Evolutionary conservation across 2,329 filamentous ascomycete species (phyloP).

Genomic region (Colletotrichum plurivorum): DNA sequence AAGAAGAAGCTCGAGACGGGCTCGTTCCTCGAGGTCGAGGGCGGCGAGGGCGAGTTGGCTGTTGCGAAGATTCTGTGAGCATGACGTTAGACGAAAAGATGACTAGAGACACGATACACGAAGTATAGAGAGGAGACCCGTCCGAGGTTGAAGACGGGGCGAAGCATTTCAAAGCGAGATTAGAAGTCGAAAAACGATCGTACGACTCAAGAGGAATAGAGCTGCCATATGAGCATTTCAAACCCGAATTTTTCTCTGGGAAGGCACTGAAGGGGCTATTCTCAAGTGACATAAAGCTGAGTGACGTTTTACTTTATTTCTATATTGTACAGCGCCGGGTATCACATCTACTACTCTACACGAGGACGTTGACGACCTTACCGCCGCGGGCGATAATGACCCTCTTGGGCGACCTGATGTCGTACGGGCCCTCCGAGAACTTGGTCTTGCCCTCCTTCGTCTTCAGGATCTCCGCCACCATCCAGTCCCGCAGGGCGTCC

Average conservation of each 20-base stretch:
- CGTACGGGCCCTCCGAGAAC: slow-evolving; percentile 61
- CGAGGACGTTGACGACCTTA: slow-evolving; percentile 81
- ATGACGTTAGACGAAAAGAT: slow-evolving; percentile 36
- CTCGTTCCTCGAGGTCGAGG: slow-evolving; percentile 66
- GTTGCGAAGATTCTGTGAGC: slow-evolving; percentile 65
- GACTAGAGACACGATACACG: slow-evolving; percentile 31
- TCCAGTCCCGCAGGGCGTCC: slow-evolving; percentile 69
- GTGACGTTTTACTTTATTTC: slow-evolving; percentile 8
- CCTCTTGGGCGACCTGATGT: slow-evolving; percentile 69
- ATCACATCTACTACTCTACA: slow-evolving; percentile 50
- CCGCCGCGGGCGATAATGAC: slow-evolving; percentile 77
- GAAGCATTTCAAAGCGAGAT: not conserved
- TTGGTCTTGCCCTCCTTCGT: slow-evolving; percentile 72
- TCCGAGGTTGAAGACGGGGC: not conserved
- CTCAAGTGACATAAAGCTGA: not conserved
- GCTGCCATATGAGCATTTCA: not conserved
- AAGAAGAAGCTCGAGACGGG: slow-evolving; percentile 78
- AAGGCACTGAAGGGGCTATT: not conserved
- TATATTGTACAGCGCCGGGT: slow-evolving; percentile 32
- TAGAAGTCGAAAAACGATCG: not conserved
- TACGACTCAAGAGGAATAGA: not conserved
- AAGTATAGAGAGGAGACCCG: not conserved
- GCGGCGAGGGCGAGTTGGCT: slow-evolving; percentile 61
- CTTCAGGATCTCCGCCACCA: slow-evolving; percentile 72
- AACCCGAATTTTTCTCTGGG: no score